Percentiles rank a stretch among this genome's conserved stretches.
These are phyloP conservation scores for Actinidia arguta DNA, from an alignment of 179 eudicot species.

Conservation along the genomic window DNA sequence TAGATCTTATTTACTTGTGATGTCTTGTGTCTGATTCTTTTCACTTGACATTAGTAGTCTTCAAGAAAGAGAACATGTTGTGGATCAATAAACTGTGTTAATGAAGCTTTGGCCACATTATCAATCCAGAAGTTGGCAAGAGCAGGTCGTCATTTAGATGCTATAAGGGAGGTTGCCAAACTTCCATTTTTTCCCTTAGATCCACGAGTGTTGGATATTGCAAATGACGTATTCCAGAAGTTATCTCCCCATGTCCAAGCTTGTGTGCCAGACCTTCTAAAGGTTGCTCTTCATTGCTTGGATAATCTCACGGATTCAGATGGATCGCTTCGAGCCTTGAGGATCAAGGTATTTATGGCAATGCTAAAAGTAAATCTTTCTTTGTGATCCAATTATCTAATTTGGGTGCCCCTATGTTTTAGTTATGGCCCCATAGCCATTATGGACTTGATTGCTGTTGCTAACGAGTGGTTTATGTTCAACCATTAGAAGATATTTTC, in stretches of 20 bases:
- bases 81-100: constrained; percentile 80
- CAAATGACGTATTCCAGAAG: constrained; percentile 57
- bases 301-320: too few relatives aligned
- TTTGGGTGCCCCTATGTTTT: too few relatives aligned
- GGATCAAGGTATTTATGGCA: too few relatives aligned
- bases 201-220: constrained; percentile 70
- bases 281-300: too few relatives aligned
- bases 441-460: too few relatives aligned
- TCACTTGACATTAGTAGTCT: constrained; percentile 47
- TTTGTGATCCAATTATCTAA: too few relatives aligned
- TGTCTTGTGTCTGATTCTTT: not conserved
- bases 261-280: too few relatives aligned
- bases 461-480: not conserved
- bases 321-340: too few relatives aligned
- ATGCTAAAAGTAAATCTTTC: too few relatives aligned
- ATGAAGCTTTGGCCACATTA: constrained; percentile 90
- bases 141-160: constrained; percentile 70
- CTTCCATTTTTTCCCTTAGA: constrained; percentile 94
- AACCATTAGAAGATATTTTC: too few relatives aligned
- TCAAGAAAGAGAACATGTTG: constrained; percentile 80
- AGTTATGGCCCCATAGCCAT: too few relatives aligned
- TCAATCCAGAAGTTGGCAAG: constrained; percentile 72
- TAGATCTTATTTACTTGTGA: not conserved
- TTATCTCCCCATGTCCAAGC: too few relatives aligned
- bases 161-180: constrained; percentile 78